A percentile compares a stretch with the other conserved stretches of the same genome.
phyloP scores from a whole-genome alignment of 257 asterid species.

The Paulownia fortunei region DNA sequence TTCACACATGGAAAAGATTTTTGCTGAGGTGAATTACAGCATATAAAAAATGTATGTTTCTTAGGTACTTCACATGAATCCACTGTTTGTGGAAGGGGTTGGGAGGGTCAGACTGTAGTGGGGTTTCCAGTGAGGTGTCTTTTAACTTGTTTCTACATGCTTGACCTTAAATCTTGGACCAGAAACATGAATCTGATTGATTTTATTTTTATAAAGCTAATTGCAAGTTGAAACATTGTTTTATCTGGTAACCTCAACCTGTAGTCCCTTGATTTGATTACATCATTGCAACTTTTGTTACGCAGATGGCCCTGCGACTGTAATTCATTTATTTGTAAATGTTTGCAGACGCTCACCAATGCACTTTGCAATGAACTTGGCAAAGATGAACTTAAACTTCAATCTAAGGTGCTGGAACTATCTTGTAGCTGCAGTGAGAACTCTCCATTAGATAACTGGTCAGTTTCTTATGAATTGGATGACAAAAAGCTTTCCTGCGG shows the following conservation, averaged over 20 bases:
- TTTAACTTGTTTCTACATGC: constrained; percentile 24
- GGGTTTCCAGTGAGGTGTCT: constrained; percentile 12
- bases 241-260: not conserved
- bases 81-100: not conserved
- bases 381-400: constrained; percentile 72
- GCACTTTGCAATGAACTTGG: constrained; percentile 71
- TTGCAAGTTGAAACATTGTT: constrained; percentile 4
- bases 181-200: constrained; percentile 7
- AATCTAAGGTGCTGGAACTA: constrained; percentile 78
- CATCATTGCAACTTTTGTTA: not conserved
- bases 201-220: not conserved
- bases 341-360: constrained; percentile 81
- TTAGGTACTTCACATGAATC: constrained; percentile 7
- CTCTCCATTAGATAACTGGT: constrained; percentile 71
- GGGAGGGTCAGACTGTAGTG: constrained; percentile 2
- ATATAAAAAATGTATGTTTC: constrained; percentile 14
- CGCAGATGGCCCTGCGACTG: not conserved
- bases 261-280: constrained; percentile 13
- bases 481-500: constrained; percentile 49
- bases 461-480: constrained; percentile 64
- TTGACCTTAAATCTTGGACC: constrained; percentile 24
- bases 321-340: constrained; percentile 22
- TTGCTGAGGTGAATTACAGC: constrained; percentile 10
- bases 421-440: constrained; percentile 55
- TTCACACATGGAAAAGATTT: not conserved